Percentiles rank a stretch among this genome's conserved stretches.
Evolutionary conservation across 495 filamentous ascomycete genomes (phyloP).

Genomic region (Neurospora tetrasperma): DNA sequence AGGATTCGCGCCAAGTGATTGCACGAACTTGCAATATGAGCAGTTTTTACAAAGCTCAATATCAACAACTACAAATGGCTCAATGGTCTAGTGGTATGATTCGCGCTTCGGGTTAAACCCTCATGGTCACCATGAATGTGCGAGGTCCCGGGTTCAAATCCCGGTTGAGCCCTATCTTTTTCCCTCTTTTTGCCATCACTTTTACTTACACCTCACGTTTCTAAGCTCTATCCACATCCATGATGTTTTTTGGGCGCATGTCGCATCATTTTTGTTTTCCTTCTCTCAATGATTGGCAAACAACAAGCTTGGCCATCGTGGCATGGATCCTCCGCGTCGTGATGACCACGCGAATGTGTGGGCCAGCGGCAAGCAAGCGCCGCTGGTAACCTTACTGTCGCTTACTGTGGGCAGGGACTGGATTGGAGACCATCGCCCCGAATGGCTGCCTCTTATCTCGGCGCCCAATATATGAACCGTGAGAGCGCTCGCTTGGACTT

Average conservation of each 20-base stretch:
- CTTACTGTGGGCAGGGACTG: neutral
- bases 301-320: neutral
- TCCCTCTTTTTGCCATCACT: neutral
- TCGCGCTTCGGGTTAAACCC: neutral
- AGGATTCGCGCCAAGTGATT: neutral
- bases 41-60: accelerated
- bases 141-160: slow-evolving; percentile 1
- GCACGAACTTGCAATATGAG: no score
- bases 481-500: neutral
- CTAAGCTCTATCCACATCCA: neutral
- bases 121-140: neutral
- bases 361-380: neutral
- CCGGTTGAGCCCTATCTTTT: neutral
- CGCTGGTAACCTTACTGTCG: neutral
- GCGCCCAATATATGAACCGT: neutral
- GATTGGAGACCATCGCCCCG: neutral
- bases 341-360: neutral
- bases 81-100: slow-evolving; percentile 1
- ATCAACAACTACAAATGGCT: neutral
- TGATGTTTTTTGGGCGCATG: neutral
- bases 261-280: neutral
- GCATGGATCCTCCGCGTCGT: neutral
- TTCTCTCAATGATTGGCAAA: neutral
- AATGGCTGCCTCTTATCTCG: neutral
- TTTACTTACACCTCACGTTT: neutral